phyloP scores from a whole-genome alignment of 305 asterid species.

The Fraxinus velutina region DNA sequence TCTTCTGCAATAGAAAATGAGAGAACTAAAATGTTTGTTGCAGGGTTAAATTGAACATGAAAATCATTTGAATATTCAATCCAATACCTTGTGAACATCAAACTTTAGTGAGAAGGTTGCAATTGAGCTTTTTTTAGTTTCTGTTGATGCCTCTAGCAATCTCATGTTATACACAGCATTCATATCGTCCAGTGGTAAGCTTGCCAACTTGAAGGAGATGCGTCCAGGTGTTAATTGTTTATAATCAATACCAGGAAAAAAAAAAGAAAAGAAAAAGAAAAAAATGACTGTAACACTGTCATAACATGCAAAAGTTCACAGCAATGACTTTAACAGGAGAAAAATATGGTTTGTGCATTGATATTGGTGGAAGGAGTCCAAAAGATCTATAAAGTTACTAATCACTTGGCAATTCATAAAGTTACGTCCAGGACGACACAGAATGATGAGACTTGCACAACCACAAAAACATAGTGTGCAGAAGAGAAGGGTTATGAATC shows the following conservation, averaged over 20 bases:
- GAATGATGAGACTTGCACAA: neutral
- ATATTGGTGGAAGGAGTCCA: neutral
- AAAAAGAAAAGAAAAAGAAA: neutral
- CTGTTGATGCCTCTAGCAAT: constrained; percentile 72
- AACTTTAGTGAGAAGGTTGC: constrained; percentile 82
- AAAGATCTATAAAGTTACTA: neutral
- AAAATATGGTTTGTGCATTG: neutral
- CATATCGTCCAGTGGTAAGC: constrained; percentile 75
- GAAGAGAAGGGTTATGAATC: neutral
- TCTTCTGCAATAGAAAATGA: constrained; percentile 51
- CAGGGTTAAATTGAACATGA: constrained; percentile 11
- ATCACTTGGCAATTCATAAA: neutral
- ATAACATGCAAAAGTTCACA: neutral
- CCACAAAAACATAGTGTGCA: neutral
- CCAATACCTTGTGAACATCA: constrained; percentile 82
- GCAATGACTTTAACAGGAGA: neutral
- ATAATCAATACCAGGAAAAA: neutral
- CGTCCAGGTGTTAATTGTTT: constrained; percentile 18
- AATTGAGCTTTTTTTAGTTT: constrained; percentile 61
- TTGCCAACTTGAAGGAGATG: constrained; percentile 61
- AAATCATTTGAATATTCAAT: constrained; percentile 17
- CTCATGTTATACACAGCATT: constrained; percentile 95
- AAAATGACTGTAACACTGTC: neutral
- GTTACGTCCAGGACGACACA: neutral
- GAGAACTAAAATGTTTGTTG: neutral